Base-by-base conservation (phyloP, 2,329 filamentous ascomycete genomes). In the Pseudocercospora macadamiae region DNA sequence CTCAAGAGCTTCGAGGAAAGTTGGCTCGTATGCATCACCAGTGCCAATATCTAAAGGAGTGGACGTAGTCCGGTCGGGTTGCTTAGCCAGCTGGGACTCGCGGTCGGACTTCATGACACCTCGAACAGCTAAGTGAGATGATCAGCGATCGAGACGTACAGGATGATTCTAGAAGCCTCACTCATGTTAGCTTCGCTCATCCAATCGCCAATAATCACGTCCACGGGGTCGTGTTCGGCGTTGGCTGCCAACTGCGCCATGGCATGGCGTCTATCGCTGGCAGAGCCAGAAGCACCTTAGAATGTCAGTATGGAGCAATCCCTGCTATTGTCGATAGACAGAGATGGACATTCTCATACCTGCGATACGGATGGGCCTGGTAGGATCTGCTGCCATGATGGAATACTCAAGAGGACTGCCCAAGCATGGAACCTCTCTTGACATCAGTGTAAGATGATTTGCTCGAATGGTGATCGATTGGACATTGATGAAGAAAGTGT, bases 201-300 rank as follows among this genome's bases (percentile, higher is more conserved):
- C 63, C 81, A 83, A 60, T 84, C 82, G 9, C 81, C 81, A 0
- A 80, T 83, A 47, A 84, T 82, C 16, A 83, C 79, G 63, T 84
- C 81, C 9, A 79, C 71, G 25, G 82, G 80, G 12, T 73, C 72
- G 5, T 64, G 59, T 6, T 73, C 51, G 45, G 64, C 47, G 39
- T 69, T 70, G 18, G 64, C 61, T 3, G 69, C 70, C 12, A 73
- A 59, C n/a, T 64, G 63, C 7, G 68, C 63, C 58, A 77, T 74
- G 23, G 74, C 74, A 62, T 69, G 65, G 4, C 73, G 70, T 5
- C 75, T 70, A 54, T 77, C 75, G 19, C 73, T 74, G 32, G 74
- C 76, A 10, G 75, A 73, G 55, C 75, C 75, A 2, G 75, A 76
- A 55, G 70, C 63, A 26, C 63, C 63, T 65, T 19, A n/a, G 21